Evolutionary conservation across 768 basidiomycete species (phyloP).

Genomic region (Serpula lacrymans): DNA sequence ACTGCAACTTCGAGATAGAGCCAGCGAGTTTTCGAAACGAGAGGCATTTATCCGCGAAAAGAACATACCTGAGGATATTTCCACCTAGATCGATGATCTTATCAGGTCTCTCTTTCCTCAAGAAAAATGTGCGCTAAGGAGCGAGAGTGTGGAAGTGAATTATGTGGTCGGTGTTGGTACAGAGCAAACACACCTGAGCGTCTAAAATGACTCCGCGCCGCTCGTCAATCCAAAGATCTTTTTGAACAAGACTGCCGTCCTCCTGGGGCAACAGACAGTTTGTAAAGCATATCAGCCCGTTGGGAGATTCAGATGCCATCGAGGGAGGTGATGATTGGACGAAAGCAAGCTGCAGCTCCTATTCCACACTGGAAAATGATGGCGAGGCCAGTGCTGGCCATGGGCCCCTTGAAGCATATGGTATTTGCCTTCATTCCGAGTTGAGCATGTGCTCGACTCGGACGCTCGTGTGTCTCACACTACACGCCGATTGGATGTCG

Average conservation of each 20-base stretch:
- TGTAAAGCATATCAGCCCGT: constrained; percentile 81
- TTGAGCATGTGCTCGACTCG: constrained; percentile 8
- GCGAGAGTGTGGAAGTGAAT: constrained; percentile 8
- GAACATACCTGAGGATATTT: constrained; percentile 67
- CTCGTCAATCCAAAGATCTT: constrained; percentile 83
- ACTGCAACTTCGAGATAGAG: background rate
- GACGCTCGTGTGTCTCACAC: background rate
- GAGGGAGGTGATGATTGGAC: background rate
- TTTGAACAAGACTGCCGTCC: constrained; percentile 70
- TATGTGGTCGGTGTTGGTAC: background rate
- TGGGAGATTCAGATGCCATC: constrained; percentile 40
- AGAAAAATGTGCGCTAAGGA: constrained; percentile 64
- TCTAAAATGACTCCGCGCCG: constrained; percentile 69
- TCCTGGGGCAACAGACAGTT: constrained; percentile 80
- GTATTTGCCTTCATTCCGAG: background rate
- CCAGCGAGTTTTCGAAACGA: background rate
- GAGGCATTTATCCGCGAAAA: background rate
- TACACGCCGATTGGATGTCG: background rate
- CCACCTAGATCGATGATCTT: constrained; percentile 68
- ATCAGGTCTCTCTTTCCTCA: constrained; percentile 56
- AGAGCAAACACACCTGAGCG: constrained; percentile 50
- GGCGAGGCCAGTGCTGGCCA: background rate
- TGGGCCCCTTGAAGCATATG: background rate
- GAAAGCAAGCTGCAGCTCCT: background rate
- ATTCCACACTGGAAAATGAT: background rate